A percentile compares a stretch with the other conserved stretches of the same genome.
Evolutionary conservation across 805 yeast genomes (phyloP).

Genomic region (Candida mattraensis): DNA sequence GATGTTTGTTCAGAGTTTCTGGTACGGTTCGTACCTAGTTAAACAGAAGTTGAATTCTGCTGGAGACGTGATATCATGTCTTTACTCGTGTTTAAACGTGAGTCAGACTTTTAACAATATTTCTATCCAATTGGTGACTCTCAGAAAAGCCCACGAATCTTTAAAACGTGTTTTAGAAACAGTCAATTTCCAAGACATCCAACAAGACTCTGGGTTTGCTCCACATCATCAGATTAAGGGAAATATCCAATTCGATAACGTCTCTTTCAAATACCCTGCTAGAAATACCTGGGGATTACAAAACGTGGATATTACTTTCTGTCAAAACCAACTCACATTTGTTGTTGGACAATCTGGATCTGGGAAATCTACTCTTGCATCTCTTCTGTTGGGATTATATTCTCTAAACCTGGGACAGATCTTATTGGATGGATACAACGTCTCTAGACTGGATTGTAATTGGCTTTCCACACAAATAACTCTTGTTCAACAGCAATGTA

Average conservation of each 20-base stretch:
- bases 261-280: slow-evolving; percentile 64
- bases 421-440: slow-evolving; percentile 51
- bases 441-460: slow-evolving; percentile 40
- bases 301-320: slow-evolving; percentile 45
- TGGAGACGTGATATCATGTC: slow-evolving; percentile 76
- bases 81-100: slow-evolving; percentile 76
- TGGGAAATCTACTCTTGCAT: slow-evolving; percentile 84
- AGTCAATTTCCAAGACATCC: slow-evolving; percentile 29
- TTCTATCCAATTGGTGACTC: slow-evolving; percentile 53
- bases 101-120: slow-evolving; percentile 59
- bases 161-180: slow-evolving; percentile 47
- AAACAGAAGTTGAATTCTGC: slow-evolving; percentile 47
- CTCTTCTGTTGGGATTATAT: slow-evolving; percentile 63
- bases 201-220: slow-evolving; percentile 13
- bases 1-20: slow-evolving; percentile 89
- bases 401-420: slow-evolving; percentile 55
- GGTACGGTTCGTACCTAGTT: slow-evolving; percentile 81
- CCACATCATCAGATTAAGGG: slow-evolving; percentile 40
- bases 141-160: slow-evolving; percentile 77
- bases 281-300: slow-evolving; percentile 50
- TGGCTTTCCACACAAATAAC: slow-evolving; percentile 68
- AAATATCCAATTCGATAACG: slow-evolving; percentile 51
- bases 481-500: slow-evolving; percentile 69
- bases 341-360: slow-evolving; percentile 89
- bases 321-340: slow-evolving; percentile 50